Percentiles rank a stretch among this genome's conserved stretches.
Evolutionary conservation across 495 filamentous ascomycete species (phyloP).

Genomic region (Cercophora scortea): DNA sequence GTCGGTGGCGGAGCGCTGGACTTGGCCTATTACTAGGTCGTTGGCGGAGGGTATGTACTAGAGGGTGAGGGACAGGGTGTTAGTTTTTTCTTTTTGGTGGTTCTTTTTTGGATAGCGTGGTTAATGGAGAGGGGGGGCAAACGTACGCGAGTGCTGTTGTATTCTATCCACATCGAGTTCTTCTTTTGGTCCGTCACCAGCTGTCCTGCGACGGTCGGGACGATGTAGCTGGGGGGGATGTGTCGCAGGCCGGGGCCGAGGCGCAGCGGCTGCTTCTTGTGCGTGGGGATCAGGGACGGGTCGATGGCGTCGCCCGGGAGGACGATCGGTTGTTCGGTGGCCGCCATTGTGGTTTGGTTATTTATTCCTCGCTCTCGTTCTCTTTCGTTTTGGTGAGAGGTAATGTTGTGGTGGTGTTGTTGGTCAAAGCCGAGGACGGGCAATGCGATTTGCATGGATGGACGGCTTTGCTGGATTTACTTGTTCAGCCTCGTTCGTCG

Average conservation of each 20-base stretch:
- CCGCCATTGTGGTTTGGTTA: constrained; percentile 26
- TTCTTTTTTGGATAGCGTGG: neutral
- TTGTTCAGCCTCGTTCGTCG: neutral
- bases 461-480: too few species aligned
- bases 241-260: constrained; percentile 80
- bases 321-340: constrained; percentile 46
- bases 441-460: too few species aligned
- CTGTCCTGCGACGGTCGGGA: constrained; percentile 71
- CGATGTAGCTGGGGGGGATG: constrained; percentile 59
- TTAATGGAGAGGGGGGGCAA: neutral
- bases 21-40: constrained; percentile 79
- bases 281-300: constrained; percentile 54
- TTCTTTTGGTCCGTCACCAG: constrained; percentile 68
- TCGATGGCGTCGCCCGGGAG: constrained; percentile 75
- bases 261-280: constrained; percentile 60
- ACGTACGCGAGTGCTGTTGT: constrained; percentile 54
- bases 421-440: too few species aligned
- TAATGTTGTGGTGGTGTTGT: neutral
- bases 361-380: constrained; percentile 1
- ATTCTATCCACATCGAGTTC: constrained; percentile 73
- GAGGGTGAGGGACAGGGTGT: too few species aligned
- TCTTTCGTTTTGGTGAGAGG: neutral
- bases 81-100: neutral
- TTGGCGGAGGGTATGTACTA: constrained; percentile 70
- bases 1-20: constrained; percentile 68